Evolutionary conservation across 495 filamentous ascomycete genomes (phyloP), one percentile per base, ranked within the genome.

Genomic region (Penicillium waksmanii): DNA sequence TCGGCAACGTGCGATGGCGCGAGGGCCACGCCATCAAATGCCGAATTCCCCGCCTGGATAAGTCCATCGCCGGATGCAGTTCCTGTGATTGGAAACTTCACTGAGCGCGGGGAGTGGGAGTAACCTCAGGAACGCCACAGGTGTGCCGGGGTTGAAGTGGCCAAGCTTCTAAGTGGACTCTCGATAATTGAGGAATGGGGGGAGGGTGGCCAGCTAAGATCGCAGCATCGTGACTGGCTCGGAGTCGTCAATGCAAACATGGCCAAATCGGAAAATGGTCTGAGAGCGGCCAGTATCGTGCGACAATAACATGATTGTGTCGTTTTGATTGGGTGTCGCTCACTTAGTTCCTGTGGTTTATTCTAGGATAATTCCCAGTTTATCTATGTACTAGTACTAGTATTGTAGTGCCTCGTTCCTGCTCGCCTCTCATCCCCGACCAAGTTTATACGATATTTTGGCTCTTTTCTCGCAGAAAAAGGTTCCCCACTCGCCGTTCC

Each of bases 51-150:
- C 36, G 4, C n/a, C 23, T 46, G 21, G 31, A 61, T 35, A 46
- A 46, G 23, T 46, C 17, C 43, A 18, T 46, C 43, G 43, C 46
- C 46, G 46, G 19, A 48, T 48, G 46, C 19, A 48, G 46, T 18
- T 48, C 21, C 46, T 23, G 46, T 27, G 46, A 9, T 27, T 9
- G 46, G 46, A 48, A 25, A 27, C 19, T 9, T 12, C 5, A 25
- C 25, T 15, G 13, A 25, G 10, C 44, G 12, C n/a, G 34, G 33
- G 38, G 31, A 11, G 21, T n/a, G n/a, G 27, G 46, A 21, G 60
- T 63, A 63, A 63, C 60, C 60, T 51, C 40, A 63, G 55, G 17
- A 59, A 63, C 60, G 56, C 60, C 56, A 63, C 55, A 17, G 19
- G 17, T 9, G 38, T 13, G 18, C 35, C 51, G 38, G 38, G 33